phyloP scores from a whole-genome alignment of 352 stramenopile genomes.

The Halophytophthora batemanensis region DNA sequence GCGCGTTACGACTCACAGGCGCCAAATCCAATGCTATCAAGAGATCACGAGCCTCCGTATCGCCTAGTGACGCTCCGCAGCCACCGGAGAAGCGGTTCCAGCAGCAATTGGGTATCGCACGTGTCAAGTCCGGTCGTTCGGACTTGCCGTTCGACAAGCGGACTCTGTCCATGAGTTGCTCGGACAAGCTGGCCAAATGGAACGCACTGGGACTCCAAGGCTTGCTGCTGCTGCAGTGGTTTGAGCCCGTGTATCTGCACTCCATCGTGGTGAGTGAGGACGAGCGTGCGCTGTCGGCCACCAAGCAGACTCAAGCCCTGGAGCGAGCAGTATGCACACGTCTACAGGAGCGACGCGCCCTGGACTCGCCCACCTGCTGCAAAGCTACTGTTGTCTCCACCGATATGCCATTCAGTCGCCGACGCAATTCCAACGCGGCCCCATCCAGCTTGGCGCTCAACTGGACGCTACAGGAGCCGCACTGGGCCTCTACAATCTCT shows the following conservation, averaged over 20 bases:
- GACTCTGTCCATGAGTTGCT: slow-evolving; percentile 92
- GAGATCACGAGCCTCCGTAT: slow-evolving; percentile 6
- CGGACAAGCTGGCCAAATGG: slow-evolving; percentile 92
- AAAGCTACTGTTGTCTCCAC: slow-evolving; percentile 19
- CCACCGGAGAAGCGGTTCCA: slow-evolving; percentile 46
- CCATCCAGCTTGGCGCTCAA: slow-evolving; percentile 56
- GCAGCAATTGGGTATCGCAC: slow-evolving; percentile 72
- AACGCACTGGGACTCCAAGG: slow-evolving; percentile 80
- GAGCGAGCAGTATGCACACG: slow-evolving; percentile 43
- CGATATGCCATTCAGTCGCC: slow-evolving; percentile 17
- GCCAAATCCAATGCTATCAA: slow-evolving; percentile 48
- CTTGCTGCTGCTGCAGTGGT: slow-evolving; percentile 59
- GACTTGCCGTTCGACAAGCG: slow-evolving; percentile 85
- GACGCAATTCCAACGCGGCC: slow-evolving; percentile 7
- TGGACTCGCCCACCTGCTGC: slow-evolving; percentile 15
- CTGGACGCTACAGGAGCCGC: slow-evolving; percentile 42
- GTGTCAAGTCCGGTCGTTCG: slow-evolving; percentile 91
- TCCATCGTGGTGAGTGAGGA: slow-evolving; percentile 56
- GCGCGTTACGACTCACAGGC: slow-evolving; percentile 54
- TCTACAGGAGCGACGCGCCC: slow-evolving; percentile 16
- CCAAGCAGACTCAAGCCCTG: slow-evolving; percentile 41
- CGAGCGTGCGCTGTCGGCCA: slow-evolving; percentile 23
- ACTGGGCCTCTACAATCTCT: slow-evolving; percentile 22
- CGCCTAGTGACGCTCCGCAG: background rate
- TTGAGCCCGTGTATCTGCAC: slow-evolving; percentile 45